Evolutionary conservation across 345 rosid genomes (phyloP), one percentile per base, ranked within the genome.

Genomic region (Litchi chinensis): DNA sequence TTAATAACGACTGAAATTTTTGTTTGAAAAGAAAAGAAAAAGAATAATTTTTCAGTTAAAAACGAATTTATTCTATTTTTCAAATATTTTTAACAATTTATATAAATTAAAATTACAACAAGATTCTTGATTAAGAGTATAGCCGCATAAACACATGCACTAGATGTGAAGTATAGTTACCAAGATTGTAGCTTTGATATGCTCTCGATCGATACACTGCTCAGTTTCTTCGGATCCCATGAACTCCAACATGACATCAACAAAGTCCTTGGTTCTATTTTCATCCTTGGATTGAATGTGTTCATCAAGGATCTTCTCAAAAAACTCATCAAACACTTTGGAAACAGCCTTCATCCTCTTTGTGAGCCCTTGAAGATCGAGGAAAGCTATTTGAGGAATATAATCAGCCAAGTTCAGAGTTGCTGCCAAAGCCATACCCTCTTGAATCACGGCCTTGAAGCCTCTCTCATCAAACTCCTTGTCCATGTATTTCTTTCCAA

Each of bases 331-430:
- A 59, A 83, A 85, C 28, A 76, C 86, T 76, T 71, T 78, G 21
- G 81, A 28, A 22, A 82, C 5, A 7, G 54, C 70, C 84, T 87
- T 87, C 85, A 85, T 68, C 18, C 71, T 74, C 78, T 85, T 85
- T 3, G 64, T 75, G 12, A 89, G 71, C 15, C 88, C 87, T 28
- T 88, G 88, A 71, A 86, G 76, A 46, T 88, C 91, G 52, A 88
- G 79, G 10, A 60, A 46, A 0, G 64, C 80, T 10, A 88, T 46
- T 13, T 68, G 85, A 50, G 89, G 91, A 0, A 88, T 67, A 32
- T 68, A 86, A 57, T 88, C 83, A 0, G 82, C 83, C n/a, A 88
- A 21, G 66, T 88, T 89, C 0, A 80, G 82, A 41, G 71, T 32
- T 13, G 85, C 91, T 6, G 75, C 39, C 16, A 90, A 64, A 19